These are phyloP conservation scores for Leonotis leonurus DNA, from an alignment of 257 asterid genomes.

Conservation along the genomic window DNA sequence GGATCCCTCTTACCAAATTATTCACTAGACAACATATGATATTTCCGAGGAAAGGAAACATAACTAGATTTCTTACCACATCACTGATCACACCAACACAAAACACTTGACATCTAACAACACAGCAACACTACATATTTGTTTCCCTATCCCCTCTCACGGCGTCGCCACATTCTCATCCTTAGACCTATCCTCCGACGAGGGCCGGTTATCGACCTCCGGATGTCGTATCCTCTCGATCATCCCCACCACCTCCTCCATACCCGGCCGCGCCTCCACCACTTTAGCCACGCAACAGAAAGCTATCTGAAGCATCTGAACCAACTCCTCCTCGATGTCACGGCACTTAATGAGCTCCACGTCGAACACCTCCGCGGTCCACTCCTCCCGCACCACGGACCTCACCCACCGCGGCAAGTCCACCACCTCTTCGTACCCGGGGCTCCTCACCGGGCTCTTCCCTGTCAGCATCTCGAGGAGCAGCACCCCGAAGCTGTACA, in stretches of 20 bases:
- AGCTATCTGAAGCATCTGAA: conserved; percentile 90
- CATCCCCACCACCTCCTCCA: conserved; percentile 71
- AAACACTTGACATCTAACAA: too few species aligned
- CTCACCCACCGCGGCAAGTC: conserved; percentile 95
- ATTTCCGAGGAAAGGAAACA: too few species aligned
- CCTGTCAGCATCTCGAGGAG: conserved; percentile 86
- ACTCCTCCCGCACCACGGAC: conserved; percentile 88
- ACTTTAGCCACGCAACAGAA: conserved; percentile 66
- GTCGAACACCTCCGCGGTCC: conserved; percentile 96
- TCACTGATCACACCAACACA: too few species aligned
- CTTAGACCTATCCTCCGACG: conserved; percentile 69
- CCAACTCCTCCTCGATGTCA: conserved; percentile 80
- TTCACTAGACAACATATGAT: too few species aligned
- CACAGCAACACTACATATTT: too few species aligned
- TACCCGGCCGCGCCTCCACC: conserved; percentile 56
- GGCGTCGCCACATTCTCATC: conserved; percentile 47
- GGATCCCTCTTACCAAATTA: too few species aligned
- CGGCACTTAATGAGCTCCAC: conserved; percentile 52
- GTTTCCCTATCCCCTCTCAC: background rate
- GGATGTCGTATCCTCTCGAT: conserved; percentile 55
- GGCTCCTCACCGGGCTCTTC: conserved; percentile 55
- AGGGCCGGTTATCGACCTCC: conserved; percentile 47
- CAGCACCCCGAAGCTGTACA: conserved; percentile 91
- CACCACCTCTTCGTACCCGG: conserved; percentile 57
- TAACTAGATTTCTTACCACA: too few species aligned